These are phyloP conservation scores for Clonostachys chloroleuca DNA, from an alignment of 2,329 filamentous ascomycete genomes.

Conservation along the genomic window DNA sequence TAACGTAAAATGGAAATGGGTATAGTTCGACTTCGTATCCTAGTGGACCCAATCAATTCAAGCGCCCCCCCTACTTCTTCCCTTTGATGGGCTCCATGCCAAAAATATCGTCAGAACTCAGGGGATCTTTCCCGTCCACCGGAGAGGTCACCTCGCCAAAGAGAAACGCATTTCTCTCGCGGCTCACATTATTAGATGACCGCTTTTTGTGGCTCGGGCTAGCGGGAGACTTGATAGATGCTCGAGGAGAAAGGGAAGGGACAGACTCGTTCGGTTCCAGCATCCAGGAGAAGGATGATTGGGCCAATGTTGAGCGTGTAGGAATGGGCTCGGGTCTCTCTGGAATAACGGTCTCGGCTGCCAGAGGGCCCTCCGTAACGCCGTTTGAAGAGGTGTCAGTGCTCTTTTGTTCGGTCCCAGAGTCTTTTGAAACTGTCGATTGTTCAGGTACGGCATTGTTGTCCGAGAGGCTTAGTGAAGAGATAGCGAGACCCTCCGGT, in stretches of 20 bases:
- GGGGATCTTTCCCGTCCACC: constrained; percentile 22
- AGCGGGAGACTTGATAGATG: constrained; percentile 20
- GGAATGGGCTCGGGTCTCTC: constrained; percentile 36
- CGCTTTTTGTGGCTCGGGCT: constrained; percentile 29
- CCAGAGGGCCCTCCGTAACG: not conserved
- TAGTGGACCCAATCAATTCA: too few relatives aligned
- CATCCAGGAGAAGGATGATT: constrained; percentile 80
- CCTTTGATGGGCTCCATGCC: constrained; percentile 42
- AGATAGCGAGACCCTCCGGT: not conserved
- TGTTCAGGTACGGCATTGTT: not conserved
- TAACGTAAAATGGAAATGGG: too few relatives aligned
- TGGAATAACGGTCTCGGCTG: not conserved
- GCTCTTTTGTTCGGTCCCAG: not conserved
- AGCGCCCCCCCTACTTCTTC: too few relatives aligned
- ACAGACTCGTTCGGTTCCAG: constrained; percentile 49
- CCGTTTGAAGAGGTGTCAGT: not conserved
- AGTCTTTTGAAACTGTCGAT: not conserved
- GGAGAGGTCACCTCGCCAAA: constrained; percentile 48
- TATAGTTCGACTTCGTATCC: too few relatives aligned
- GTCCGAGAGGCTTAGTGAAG: not conserved
- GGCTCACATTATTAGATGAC: constrained; percentile 35
- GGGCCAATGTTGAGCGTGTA: constrained; percentile 62
- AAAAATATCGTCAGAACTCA: constrained; percentile 46
- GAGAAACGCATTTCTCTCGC: constrained; percentile 54
- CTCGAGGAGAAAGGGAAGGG: constrained; percentile 8